Evolutionary conservation across 495 filamentous ascomycete genomes (phyloP), one percentile per base, ranked within the genome.

Genomic region (Hyaloscypha variabilis): DNA sequence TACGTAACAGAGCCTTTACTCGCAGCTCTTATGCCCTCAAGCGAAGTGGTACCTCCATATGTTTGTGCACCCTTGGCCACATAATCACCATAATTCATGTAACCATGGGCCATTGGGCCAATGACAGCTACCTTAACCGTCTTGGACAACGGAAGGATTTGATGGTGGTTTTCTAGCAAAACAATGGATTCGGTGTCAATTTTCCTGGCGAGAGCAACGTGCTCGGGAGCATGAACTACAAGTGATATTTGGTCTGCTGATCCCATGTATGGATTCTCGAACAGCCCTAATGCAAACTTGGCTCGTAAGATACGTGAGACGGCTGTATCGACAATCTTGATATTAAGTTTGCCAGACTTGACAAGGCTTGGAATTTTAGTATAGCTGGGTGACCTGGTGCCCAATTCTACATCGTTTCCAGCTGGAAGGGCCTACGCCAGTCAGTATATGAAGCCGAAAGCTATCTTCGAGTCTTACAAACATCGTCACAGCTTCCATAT

Each of bases 41-140:
- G 77, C 6, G 88, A 88, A 2, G 85, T 90, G 26, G 89, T 79
- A 25, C 87, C 88, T 42, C 3, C 6, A 49, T 82, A 81, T 62
- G 84, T 83, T 55, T 87, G 83, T 11, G 84, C 83, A 13, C 75
- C 66, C 70, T 85, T 83, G n/a, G 87, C 83, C 8, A 91, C 88
- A 65, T 89, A 90, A 71, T 90, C 88, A 30, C 88, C 88, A 57
- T 87, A 88, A 67, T 91, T 91, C 81, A 89, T 86, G 63, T 76
- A 89, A 1, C 84, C 88, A 72, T 88, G 78, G 0, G 87, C 88
- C 88, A 91, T 90, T n/a, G 88, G 88, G 0, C 88, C 88, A 66
- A 92, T 88, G 17, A 91, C 86, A 14, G 39, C 39, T 1, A 87
- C 88, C 68, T 90, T 77, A 24, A 79, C 84, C 8, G 76, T 75